Evolutionary conservation across 768 basidiomycete genomes (phyloP).

Genomic region (Boletus edulis): DNA sequence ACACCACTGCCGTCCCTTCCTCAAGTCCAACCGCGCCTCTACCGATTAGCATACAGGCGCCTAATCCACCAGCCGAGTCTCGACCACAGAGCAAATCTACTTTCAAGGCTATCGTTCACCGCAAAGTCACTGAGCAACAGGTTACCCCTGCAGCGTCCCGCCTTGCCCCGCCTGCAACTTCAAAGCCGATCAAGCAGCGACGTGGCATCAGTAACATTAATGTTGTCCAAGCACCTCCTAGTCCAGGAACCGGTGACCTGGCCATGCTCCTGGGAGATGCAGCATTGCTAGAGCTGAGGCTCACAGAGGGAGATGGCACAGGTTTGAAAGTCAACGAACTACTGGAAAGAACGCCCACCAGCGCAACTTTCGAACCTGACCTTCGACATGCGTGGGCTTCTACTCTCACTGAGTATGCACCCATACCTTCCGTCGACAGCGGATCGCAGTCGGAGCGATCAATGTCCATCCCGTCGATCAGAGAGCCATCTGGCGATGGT

Average conservation of each 20-base stretch:
- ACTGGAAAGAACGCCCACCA: conserved; percentile 24
- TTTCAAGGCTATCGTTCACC: conserved; percentile 59
- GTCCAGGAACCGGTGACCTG: conserved; percentile 52
- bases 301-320: conserved; percentile 43
- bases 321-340: conserved; percentile 9
- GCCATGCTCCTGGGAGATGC: conserved; percentile 55
- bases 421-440: conserved; percentile 15
- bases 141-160: conserved; percentile 12
- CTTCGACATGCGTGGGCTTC: conserved; percentile 18
- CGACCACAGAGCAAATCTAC: conserved; percentile 21
- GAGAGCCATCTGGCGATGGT: conserved; percentile 25
- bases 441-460: conserved; percentile 27
- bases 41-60: conserved; percentile 6
- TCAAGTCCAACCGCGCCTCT: conserved; percentile 4
- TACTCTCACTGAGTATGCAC: conserved; percentile 20
- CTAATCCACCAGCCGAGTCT: neutral
- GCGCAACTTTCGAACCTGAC: conserved; percentile 22
- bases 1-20: neutral
- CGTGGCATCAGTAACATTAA: conserved; percentile 19
- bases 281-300: conserved; percentile 52
- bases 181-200: conserved; percentile 28
- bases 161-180: conserved; percentile 24
- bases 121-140: conserved; percentile 44
- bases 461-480: conserved; percentile 29
- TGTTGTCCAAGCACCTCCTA: conserved; percentile 37